Conservation (phyloP, 768 basidiomycete species). For the Lactarius hatsudake region DNA sequence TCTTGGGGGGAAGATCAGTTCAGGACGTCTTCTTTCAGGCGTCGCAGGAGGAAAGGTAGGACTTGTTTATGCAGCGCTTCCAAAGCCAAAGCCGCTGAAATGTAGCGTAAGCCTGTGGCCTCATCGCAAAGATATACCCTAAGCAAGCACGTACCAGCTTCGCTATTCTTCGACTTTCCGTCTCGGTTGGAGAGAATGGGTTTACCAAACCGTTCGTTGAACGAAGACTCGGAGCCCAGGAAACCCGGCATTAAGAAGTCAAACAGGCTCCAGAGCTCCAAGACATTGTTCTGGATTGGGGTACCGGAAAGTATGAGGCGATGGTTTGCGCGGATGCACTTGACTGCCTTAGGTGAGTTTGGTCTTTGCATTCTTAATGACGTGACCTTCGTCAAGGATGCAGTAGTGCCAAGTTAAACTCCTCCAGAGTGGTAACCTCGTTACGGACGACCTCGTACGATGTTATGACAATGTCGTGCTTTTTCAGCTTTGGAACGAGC, state of each 20-base stretch:
- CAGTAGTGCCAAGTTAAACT: conserved; percentile 90
- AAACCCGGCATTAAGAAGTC: conserved; percentile 99
- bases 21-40: conserved; percentile 96
- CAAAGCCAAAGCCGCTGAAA: conserved; percentile 82
- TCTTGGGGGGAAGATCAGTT: conserved; percentile 96
- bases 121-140: not conserved
- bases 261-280: conserved; percentile 98
- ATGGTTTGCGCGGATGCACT: conserved; percentile 85
- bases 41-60: conserved; percentile 92
- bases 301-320: conserved; percentile 94
- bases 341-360: conserved; percentile 97
- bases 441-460: conserved; percentile 98
- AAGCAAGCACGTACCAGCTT: conserved; percentile 70
- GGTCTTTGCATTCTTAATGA: conserved; percentile 98
- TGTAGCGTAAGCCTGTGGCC: conserved; percentile 1
- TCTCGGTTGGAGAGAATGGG: conserved; percentile 94
- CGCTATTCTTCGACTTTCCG: conserved; percentile 90
- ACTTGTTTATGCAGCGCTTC: conserved; percentile 99
- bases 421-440: conserved; percentile 75
- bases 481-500: conserved; percentile 60
- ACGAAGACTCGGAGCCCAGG: conserved; percentile 89
- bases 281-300: conserved; percentile 97
- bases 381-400: conserved; percentile 96
- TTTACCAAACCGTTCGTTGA: conserved; percentile 94
- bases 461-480: conserved; percentile 89